Conservation (phyloP, 2,329 filamentous ascomycete species). For the Venturia asperata region DNA sequence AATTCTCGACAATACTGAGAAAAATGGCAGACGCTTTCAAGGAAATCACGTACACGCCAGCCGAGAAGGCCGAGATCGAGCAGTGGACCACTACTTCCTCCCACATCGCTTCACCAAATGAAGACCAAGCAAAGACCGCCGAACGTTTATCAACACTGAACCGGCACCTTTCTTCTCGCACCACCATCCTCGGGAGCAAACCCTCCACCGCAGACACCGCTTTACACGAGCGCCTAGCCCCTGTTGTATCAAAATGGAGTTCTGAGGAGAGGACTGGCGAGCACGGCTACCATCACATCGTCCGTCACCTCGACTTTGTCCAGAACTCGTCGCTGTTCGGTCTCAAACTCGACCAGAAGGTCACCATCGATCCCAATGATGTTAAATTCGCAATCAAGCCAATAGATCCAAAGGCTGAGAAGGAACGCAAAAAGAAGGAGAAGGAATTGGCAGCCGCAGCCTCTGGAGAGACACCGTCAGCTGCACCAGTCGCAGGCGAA, state of each 20-base stretch:
- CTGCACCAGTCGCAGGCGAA: constrained; percentile 42
- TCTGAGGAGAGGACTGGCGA: constrained; percentile 84
- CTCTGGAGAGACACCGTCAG: constrained; percentile 38
- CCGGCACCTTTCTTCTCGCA: constrained; percentile 77
- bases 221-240: constrained; percentile 70
- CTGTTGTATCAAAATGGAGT: constrained; percentile 70
- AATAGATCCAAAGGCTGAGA: constrained; percentile 87
- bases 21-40: constrained; percentile 49
- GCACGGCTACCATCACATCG: constrained; percentile 81
- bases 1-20: constrained; percentile 2
- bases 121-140: constrained; percentile 50
- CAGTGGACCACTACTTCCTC: constrained; percentile 79
- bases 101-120: constrained; percentile 55
- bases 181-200: constrained; percentile 82
- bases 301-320: constrained; percentile 88
- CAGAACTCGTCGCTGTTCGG: constrained; percentile 73
- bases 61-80: constrained; percentile 79
- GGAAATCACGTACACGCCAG: constrained; percentile 62
- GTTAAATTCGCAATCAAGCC: constrained; percentile 83
- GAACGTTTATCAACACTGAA: constrained; percentile 74
- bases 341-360: constrained; percentile 67
- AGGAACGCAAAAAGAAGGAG: constrained; percentile 94
- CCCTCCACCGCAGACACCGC: constrained; percentile 81
- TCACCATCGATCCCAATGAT: constrained; percentile 70
- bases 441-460: constrained; percentile 62